Conservation (phyloP, 2,329 filamentous ascomycete genomes). For the Botryotinia globosa region DNA sequence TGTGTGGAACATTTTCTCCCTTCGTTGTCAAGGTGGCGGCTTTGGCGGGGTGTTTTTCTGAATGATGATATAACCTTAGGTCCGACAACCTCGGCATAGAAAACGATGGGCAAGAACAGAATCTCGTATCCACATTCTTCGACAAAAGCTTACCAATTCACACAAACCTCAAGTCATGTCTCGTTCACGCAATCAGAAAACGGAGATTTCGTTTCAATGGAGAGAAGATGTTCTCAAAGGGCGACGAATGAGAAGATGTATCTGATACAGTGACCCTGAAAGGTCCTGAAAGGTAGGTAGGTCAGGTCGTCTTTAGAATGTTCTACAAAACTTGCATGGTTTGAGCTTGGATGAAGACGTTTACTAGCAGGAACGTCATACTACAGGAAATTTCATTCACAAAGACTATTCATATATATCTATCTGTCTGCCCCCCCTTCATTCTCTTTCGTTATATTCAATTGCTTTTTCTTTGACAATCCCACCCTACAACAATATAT, state of each 20-base stretch:
- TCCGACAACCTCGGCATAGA: constrained; percentile 13
- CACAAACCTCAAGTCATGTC: background rate
- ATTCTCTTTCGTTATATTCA: background rate
- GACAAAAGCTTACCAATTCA: constrained; percentile 16
- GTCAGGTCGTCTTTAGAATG: background rate
- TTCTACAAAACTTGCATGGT: background rate
- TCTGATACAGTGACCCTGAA: background rate
- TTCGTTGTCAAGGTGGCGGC: constrained; percentile 7
- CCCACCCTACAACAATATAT: background rate
- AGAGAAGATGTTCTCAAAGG: constrained; percentile 8
- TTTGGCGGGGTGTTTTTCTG: constrained; percentile 9
- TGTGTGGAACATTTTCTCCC: constrained; percentile 2
- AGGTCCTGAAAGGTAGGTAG: too few species aligned
- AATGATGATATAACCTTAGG: background rate
- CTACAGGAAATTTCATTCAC: background rate
- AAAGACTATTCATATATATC: background rate
- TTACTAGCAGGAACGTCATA: constrained; percentile 12
- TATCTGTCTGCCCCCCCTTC: background rate
- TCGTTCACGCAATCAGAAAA: background rate
- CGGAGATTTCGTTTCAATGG: constrained; percentile 11
- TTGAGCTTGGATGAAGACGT: constrained; percentile 15
- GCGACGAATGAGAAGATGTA: background rate
- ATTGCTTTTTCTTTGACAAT: constrained; percentile 4
- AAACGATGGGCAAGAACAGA: background rate
- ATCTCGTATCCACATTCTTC: constrained; percentile 6